Conservation (phyloP, 176 grass and related monocot genomes). For the Echinochloa phyllopogon region DNA sequence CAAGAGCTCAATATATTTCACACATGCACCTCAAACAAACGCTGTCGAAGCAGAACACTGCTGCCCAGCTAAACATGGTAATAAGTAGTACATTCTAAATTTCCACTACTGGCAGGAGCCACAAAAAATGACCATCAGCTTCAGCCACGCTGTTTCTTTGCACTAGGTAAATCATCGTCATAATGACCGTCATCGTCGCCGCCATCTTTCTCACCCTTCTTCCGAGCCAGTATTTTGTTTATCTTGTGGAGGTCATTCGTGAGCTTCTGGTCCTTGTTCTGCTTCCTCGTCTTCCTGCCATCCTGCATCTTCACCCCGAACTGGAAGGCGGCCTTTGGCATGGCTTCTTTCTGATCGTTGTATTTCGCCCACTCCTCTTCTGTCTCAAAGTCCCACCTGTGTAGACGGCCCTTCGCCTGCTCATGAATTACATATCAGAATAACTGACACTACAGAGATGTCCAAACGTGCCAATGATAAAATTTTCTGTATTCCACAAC, state of each 20-base stretch:
- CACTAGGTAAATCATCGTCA: conserved; percentile 67
- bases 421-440: conserved; percentile 31
- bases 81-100: background rate
- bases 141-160: conserved; percentile 83
- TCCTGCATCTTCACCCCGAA: conserved; percentile 99
- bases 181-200: conserved; percentile 47
- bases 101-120: background rate
- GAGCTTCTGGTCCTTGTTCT: conserved; percentile 99
- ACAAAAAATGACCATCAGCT: background rate
- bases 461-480: background rate
- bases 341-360: conserved; percentile 95
- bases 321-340: conserved; percentile 98
- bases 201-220: conserved; percentile 81
- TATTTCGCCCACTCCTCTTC: conserved; percentile 98
- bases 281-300: conserved; percentile 90
- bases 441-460: background rate
- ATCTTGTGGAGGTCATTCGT: conserved; percentile 97
- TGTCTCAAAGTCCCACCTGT: conserved; percentile 97
- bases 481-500: background rate
- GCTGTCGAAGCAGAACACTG: background rate
- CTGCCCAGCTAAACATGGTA: background rate
- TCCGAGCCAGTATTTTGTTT: conserved; percentile 90
- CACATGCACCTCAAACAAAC: background rate
- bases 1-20: background rate
- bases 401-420: conserved; percentile 97